Conservation (phyloP, 306 rosid genomes). For the Quercus robur region DNA sequence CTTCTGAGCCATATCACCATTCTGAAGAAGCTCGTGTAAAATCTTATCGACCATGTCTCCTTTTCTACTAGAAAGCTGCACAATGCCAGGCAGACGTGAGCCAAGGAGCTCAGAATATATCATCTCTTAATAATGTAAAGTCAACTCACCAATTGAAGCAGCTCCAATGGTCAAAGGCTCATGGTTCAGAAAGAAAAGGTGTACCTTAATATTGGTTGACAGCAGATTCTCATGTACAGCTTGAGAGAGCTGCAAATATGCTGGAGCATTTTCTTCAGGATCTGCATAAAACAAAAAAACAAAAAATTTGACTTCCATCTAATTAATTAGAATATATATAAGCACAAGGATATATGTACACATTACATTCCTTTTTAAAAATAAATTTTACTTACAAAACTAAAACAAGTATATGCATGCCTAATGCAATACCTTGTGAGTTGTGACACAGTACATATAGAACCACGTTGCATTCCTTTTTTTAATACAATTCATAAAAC, state of each 20-base stretch:
- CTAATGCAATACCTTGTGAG: too few relatives aligned
- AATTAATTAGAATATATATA: background rate
- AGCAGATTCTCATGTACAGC: slow-evolving; percentile 54
- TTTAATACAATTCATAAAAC: background rate
- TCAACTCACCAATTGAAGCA: background rate
- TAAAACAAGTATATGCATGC: too few relatives aligned
- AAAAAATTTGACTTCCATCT: too few relatives aligned
- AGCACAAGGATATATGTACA: background rate
- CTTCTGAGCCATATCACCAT: slow-evolving; percentile 62
- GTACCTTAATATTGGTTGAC: slow-evolving; percentile 43
- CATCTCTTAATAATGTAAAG: background rate
- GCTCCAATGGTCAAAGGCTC: background rate
- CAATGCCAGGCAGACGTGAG: slow-evolving; percentile 7
- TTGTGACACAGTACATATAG: too few relatives aligned
- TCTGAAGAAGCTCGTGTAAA: slow-evolving; percentile 58
- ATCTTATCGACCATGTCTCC: slow-evolving; percentile 51
- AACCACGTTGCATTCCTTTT: background rate
- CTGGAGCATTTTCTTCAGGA: slow-evolving; percentile 42
- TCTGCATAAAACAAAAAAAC: slow-evolving; percentile 33
- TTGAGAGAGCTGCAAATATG: slow-evolving; percentile 51
- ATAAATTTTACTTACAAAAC: too few relatives aligned
- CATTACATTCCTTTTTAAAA: background rate
- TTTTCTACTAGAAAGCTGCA: slow-evolving; percentile 49
- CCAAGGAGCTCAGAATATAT: background rate
- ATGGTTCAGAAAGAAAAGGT: background rate